Evolutionary conservation across 108 stramenopile genomes (phyloP), one percentile per base, ranked within the genome.

Genomic region (Cyclotella cryptica): DNA sequence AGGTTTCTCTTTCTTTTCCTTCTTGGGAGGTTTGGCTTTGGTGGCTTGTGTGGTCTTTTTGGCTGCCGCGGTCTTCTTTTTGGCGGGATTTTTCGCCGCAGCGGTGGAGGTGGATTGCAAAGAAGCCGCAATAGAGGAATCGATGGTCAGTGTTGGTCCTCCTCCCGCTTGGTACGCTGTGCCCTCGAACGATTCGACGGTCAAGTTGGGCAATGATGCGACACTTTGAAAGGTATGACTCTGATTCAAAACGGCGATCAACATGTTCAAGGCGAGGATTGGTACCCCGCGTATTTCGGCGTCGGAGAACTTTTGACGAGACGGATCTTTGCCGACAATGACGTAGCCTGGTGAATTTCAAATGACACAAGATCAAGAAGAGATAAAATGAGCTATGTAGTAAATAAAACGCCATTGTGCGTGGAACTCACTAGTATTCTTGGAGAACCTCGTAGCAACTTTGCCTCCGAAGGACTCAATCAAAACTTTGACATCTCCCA

Each of bases 401-500:
- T n/a, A 9, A 49, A 49, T 49, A 49, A n/a, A n/a, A 7, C 47
- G n/a, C n/a, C 47, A 49, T 49, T n/a, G 2, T 49, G 47, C 1
- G 1, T n/a, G n/a, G 24, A 55, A 71, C 75, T 84, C 67, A 84
- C 80, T 71, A 39, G 74, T 66, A 0, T 71, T 78, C 27, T 81
- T 78, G 1, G 72, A 72, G 43, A 78, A 75, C 40, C 79, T 30
- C 30, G 60, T 47, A 24, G 26, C 49, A 17, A 79, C 74, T 39
- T 74, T 55, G 6, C 84, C 84, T 22, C 84, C 84, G 44, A 84
- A 84, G 27, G 69, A 45, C 57, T 81, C 60, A 70, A 84, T 79
- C 75, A 84, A 81, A 13, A 75, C 76, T 14, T 71, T 77, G 44
- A 80, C 70, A 55, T 81, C 60, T 14, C 69, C 84, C 58, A 81